Evolutionary conservation across 148 eudicot genomes (phyloP).

Genomic region (Agrostemma githago): DNA sequence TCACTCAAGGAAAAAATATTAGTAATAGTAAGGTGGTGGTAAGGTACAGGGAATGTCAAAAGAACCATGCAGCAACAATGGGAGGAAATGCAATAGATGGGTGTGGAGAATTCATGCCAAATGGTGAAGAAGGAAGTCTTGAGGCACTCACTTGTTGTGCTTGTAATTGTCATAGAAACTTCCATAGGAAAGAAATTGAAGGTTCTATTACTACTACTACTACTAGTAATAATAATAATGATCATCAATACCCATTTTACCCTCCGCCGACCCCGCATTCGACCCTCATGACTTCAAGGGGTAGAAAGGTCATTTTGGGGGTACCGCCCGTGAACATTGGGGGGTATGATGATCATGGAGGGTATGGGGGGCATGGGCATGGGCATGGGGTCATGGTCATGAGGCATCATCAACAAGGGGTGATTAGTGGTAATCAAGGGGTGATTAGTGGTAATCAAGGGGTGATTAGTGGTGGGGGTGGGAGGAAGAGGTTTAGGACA

Average conservation of each 20-base stretch:
- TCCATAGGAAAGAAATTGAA: slow-evolving; percentile 66
- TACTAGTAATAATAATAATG: neutral
- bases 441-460: slow-evolving; percentile 2
- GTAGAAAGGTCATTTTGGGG: slow-evolving; percentile 27
- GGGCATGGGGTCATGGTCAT: slow-evolving; percentile 24
- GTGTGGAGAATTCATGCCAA: slow-evolving; percentile 81
- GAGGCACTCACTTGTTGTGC: slow-evolving; percentile 74
- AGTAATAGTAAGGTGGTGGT: neutral
- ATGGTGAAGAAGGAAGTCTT: slow-evolving; percentile 56
- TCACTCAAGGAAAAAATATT: neutral
- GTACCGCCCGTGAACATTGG: slow-evolving; percentile 12
- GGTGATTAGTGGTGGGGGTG: neutral
- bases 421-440: neutral
- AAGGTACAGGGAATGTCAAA: slow-evolving; percentile 65
- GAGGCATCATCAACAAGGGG: slow-evolving; percentile 6
- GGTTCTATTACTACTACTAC: neutral
- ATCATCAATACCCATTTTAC: slow-evolving; percentile 12
- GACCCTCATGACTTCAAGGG: slow-evolving; percentile 7
- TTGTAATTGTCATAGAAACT: slow-evolving; percentile 89
- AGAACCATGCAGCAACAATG: slow-evolving; percentile 78
- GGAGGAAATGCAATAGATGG: slow-evolving; percentile 82
- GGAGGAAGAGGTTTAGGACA: slow-evolving; percentile 64
- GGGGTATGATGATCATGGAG: slow-evolving; percentile 4
- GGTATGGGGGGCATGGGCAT: slow-evolving; percentile 4
- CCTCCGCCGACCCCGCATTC: slow-evolving; percentile 22